Evolutionary conservation across 352 stramenopile genomes (phyloP), one percentile per base, ranked within the genome.

Genomic region (Globisporangium apiculatum): DNA sequence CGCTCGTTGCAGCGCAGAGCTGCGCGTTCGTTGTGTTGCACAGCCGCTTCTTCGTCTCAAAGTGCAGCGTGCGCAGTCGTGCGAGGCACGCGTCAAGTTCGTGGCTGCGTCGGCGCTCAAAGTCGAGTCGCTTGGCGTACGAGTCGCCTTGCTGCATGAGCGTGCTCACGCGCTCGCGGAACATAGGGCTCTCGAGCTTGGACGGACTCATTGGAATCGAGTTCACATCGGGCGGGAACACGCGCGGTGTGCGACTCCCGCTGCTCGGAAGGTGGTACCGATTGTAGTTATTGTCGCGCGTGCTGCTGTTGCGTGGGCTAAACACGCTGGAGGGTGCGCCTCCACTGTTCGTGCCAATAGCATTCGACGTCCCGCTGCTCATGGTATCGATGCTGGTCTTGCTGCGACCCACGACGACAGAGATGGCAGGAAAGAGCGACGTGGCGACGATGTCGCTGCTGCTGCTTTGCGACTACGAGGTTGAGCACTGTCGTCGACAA

Each of bases 131-230:
- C 65, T 90, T 90, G 17, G 80, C 77, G 61, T 88, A 90, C 45
- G 72, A 68, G 57, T 90, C 80, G 17, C 80, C 77, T 64, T 90
- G 80, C 12, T 88, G 77, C 77, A 90, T 86, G 40, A 90, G 54
- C 38, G 68, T 71, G 3, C 48, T 63, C n/a, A 90, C 73, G 37
- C 76, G 77, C 45, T 88, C 77, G 12, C 71, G 75, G 58, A 90
- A 90, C 66, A 87, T 78, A 17, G 80, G 77, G 59, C 74, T 90
- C 48, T 90, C 80, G 43, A 90, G 76, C 17, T 78, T 71, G 15
- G 80, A 86, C 52, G 77, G 79, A 60, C 79, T 89, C 17, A 87
- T 58, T 38, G 76, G 79, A 55, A 89, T 79, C 40, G 73, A 70
- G 14, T 66, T 62, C 14, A 83, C 57, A 36, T 86, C 74, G 3